phyloP scores from a whole-genome alignment of 805 yeast genomes.

The Suhomyces emberorum region DNA sequence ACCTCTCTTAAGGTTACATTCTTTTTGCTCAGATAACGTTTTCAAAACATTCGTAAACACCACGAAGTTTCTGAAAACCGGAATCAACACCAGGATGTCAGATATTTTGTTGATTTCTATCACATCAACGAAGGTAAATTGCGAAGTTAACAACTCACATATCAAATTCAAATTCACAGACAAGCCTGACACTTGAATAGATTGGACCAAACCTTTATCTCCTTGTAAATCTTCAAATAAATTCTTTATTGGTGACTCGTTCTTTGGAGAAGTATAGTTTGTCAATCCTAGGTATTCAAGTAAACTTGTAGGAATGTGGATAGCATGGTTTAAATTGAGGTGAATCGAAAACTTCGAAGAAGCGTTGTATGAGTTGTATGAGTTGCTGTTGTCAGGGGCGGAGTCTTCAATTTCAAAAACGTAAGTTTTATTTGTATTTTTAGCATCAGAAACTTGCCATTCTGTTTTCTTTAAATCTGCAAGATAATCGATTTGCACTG shows the following conservation, averaged over 20 bases:
- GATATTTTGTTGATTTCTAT: constrained; percentile 21
- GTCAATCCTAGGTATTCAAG: constrained; percentile 30
- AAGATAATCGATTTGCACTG: constrained; percentile 18
- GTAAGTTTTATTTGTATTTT: constrained; percentile 12
- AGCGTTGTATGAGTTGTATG: background rate
- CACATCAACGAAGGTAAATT: constrained; percentile 20
- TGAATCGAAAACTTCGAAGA: constrained; percentile 23
- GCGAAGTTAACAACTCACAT: constrained; percentile 12
- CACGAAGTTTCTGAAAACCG: constrained; percentile 30
- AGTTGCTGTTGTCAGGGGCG: background rate
- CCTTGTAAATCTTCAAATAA: constrained; percentile 8
- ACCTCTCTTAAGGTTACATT: background rate
- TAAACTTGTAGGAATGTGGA: constrained; percentile 25
- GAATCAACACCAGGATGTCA: constrained; percentile 24
- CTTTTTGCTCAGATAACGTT: background rate
- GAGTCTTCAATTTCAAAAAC: constrained; percentile 15
- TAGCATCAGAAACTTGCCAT: constrained; percentile 19
- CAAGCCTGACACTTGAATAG: background rate
- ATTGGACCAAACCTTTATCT: constrained; percentile 5
- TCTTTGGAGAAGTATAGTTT: constrained; percentile 2
- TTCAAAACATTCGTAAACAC: constrained; percentile 22
- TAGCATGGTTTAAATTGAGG: constrained; percentile 23
- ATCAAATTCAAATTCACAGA: constrained; percentile 3
- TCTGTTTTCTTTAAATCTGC: constrained; percentile 14
- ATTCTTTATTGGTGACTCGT: background rate